Evolutionary conservation across 2,329 filamentous ascomycete species (phyloP).

Genomic region (Cadophora sp.): DNA sequence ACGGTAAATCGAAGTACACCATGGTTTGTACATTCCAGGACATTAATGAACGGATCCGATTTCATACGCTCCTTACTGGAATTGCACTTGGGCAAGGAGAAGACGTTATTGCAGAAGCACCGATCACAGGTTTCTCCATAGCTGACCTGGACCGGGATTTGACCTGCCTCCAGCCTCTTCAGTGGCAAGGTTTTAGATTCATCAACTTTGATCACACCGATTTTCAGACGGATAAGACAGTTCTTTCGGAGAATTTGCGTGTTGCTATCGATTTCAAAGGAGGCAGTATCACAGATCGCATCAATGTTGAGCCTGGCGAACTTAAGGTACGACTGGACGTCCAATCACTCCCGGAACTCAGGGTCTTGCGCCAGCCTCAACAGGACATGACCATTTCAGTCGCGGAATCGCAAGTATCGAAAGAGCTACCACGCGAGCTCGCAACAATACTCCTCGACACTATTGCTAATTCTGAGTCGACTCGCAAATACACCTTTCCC

Average conservation of each 20-base stretch:
- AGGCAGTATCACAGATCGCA: conserved; percentile 80
- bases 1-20: conserved; percentile 54
- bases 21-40: conserved; percentile 82
- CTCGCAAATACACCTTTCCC: conserved; percentile 75
- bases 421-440: conserved; percentile 68
- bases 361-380: conserved; percentile 75
- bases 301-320: conserved; percentile 82
- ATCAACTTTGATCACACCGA: conserved; percentile 72
- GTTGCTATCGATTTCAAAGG: conserved; percentile 78
- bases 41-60: conserved; percentile 69
- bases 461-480: conserved; percentile 63
- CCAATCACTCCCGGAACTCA: conserved; percentile 63
- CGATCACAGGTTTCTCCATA: conserved; percentile 70
- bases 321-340: conserved; percentile 71
- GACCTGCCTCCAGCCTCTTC: conserved; percentile 45
- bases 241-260: conserved; percentile 78
- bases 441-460: conserved; percentile 54
- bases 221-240: conserved; percentile 66
- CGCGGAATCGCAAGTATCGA: conserved; percentile 68
- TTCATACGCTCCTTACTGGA: conserved; percentile 78
- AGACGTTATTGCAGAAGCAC: conserved; percentile 72
- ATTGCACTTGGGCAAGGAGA: conserved; percentile 73
- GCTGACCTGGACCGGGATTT: conserved; percentile 53
- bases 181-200: conserved; percentile 72
- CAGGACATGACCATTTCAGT: conserved; percentile 79